A percentile compares a stretch with the other conserved stretches of the same genome.
Conservation (phyloP, 2,329 filamentous ascomycete genomes). For the Arthroderma sp. region DNA sequence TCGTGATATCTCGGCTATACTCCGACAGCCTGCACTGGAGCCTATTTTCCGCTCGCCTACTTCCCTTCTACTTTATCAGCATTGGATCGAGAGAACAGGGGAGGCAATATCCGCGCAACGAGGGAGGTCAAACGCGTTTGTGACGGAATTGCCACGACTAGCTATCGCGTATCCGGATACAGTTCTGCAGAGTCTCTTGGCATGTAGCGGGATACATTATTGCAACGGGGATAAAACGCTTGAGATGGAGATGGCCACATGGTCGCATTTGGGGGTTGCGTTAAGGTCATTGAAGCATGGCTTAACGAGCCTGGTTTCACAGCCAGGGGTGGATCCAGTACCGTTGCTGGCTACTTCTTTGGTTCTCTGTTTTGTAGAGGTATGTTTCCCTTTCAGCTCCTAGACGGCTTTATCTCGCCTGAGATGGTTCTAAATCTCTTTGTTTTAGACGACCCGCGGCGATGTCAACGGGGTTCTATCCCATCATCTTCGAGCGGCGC, state of each 20-base stretch:
- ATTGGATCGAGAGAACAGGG: conserved; percentile 7
- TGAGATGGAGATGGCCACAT: conserved; percentile 4
- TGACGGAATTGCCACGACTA: conserved; percentile 6
- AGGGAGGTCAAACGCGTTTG: conserved; percentile 7
- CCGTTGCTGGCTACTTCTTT: conserved; percentile 5
- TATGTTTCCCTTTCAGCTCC: neutral
- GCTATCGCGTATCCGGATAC: conserved; percentile 7
- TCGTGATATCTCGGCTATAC: conserved; percentile 2
- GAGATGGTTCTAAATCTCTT: neutral
- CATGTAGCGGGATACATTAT: conserved; percentile 8
- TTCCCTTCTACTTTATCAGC: conserved; percentile 6
- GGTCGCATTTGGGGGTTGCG: conserved; percentile 6
- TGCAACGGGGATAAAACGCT: conserved; percentile 2
- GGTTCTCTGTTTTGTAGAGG: conserved; percentile 8
- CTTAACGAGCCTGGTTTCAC: conserved; percentile 4
- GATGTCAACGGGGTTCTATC: conserved; percentile 6
- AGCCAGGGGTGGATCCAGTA: conserved; percentile 4
- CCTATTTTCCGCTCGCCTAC: conserved; percentile 5
- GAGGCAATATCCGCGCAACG: conserved; percentile 6
- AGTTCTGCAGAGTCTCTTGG: conserved; percentile 4
- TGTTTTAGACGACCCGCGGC: conserved; percentile 4
- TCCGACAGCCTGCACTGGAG: conserved; percentile 2
- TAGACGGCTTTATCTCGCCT: neutral
- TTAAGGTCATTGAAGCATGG: conserved; percentile 6
- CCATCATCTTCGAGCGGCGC: conserved; percentile 6